Evolutionary conservation across 805 yeast species (phyloP), one percentile per base, ranked within the genome.

Genomic region (Candida ortonii): DNA sequence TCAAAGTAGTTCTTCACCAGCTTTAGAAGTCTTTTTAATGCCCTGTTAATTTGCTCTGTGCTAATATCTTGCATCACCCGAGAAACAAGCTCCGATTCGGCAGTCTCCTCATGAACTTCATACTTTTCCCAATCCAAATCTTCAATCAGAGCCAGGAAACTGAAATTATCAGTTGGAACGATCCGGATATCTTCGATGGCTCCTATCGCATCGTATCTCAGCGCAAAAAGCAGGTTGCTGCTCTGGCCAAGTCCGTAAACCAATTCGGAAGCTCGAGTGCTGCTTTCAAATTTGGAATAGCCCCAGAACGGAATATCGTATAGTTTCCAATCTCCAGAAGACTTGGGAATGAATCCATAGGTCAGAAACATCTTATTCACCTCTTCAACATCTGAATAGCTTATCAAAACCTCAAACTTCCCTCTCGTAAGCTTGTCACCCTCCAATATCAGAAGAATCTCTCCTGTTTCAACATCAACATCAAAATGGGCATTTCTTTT

Each of bases 401-500:
- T 57, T 19, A 73, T 72, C 28, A 64, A 67, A 1, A 73, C 43
- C 41, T 73, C 76, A 10, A 39, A 23, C 12, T 24, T 24, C 1
- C 22, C 27, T 2, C 13, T 16, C n/a, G 14, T 12, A 9, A 38
- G 5, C 15, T 24, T 37, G 6, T 41, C 43, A 12, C 34, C 15
- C 15, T 58, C 61, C 7, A 61, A 42, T 9, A 57, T 54, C 28
- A 78, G 55, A 0, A 76, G 19, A 4, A 76, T 57, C 31, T 75
- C 80, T 4, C 59, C 49, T 4, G 58, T 66, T 0, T 29, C 20
- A 6, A 66, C 55, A 52, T 76, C 82, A n/a, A 75, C 63, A 48
- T 78, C 90, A 56, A 80, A 82, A 44, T 62, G 68, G 0, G 83
- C 73, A 53, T 78, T 79, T 28, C 62, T 59, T 17, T 46, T 24